Base-by-base conservation (phyloP, 2,329 filamentous ascomycete species). In the Diaporthe batatas region DNA sequence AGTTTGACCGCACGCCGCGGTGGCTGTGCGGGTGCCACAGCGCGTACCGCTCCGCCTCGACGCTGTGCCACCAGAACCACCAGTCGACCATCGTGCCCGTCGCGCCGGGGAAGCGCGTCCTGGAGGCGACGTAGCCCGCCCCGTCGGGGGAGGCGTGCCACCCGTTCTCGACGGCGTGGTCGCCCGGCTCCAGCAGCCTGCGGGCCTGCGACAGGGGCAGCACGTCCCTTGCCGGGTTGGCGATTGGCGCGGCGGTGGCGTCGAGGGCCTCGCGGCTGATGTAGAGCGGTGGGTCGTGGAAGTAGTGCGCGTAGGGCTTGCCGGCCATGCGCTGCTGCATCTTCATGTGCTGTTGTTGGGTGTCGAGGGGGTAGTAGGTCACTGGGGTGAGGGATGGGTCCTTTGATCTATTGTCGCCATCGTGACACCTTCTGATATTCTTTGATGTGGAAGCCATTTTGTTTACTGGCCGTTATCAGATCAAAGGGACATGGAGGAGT, bases 31-130 rank as follows among this genome's bases (percentile, higher is more conserved):
- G 75, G 21, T 72, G 74, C 73, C 75, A 76, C 23, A 76, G 42
- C 25, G 75, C 75, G 67, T 76, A 76, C 16, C 75, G 68, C 25
- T 75, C 75, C 6, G 44, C 54, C 47, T 76, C 75, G 29, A 75
- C 73, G 25, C 71, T 71, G 73, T 76, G 75, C 75, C 75, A 76
- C 75, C 75, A 76, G 70, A 76, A 76, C 75, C 75, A 76, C 75
- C 75, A 76, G 49, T 72, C 73, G 47, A 76, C 39, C 75, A 76
- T 76, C 3, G 74, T 73, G 54, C 73, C 75, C 57, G 69, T 74
- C 16, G n/a, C 53, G 0, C 34, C 29, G 0, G 73, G 73, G 32
- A 76, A 76, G 10, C 57, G 73, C 10, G 75, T 76, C 25, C 65
- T 73, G 23, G 75, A 76, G 10, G 75, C 51, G 42, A 75, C 75